Conservation (phyloP, 305 asterid genomes). For the Fraxinus paxiana region DNA sequence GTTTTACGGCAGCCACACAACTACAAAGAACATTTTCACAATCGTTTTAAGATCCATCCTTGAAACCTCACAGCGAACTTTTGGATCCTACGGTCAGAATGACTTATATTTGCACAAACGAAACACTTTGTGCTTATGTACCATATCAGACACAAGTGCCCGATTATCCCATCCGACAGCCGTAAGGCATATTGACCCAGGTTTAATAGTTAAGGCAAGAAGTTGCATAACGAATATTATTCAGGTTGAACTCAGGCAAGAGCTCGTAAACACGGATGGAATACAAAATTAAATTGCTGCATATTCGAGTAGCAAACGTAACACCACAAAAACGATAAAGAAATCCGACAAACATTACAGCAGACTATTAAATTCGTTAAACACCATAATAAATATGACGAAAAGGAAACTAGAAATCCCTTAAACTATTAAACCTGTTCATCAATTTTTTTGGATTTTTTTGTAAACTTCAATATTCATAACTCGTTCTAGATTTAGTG, state of each 20-base stretch:
- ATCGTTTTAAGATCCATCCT: not conserved
- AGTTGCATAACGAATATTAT: not conserved
- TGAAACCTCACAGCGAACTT: not conserved
- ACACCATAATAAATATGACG: not conserved
- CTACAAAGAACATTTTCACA: not conserved
- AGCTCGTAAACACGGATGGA: not conserved
- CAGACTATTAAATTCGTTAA: constrained; percentile 18
- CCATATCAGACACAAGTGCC: not conserved
- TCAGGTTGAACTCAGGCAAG: not conserved
- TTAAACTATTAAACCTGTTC: not conserved
- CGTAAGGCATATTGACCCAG: not conserved
- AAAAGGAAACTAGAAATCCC: not conserved
- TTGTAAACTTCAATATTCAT: not conserved
- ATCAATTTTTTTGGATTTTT: constrained; percentile 7
- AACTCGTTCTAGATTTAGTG: constrained; percentile 11
- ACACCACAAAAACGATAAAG: constrained; percentile 4
- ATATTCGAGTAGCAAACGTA: constrained; percentile 8
- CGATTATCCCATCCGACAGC: not conserved
- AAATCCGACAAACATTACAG: constrained; percentile 35
- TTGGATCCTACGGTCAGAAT: not conserved
- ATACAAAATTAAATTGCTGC: constrained; percentile 8
- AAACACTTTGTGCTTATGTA: not conserved
- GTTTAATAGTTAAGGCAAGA: not conserved
- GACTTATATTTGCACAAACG: not conserved
- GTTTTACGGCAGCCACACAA: not conserved